phyloP scores from a whole-genome alignment of 2,329 filamentous ascomycete genomes.

The Beauveria bassiana region DNA sequence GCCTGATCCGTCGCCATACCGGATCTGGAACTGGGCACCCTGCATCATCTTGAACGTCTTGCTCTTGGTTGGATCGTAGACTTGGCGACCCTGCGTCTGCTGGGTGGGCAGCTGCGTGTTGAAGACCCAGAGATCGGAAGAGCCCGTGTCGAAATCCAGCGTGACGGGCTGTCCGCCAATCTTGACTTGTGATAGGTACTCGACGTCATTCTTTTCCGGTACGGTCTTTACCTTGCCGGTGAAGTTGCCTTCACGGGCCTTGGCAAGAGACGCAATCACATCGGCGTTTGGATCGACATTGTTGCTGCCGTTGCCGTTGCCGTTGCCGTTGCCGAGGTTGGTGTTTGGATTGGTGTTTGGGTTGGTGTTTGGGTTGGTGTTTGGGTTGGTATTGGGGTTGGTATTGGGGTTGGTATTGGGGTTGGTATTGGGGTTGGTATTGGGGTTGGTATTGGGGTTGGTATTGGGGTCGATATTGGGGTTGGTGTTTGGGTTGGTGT shows the following conservation, averaged over 20 bases:
- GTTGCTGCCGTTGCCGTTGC: background rate
- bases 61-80: slow-evolving; percentile 32
- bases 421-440: too few relatives aligned
- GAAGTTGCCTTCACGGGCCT: slow-evolving; percentile 1
- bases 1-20: slow-evolving; percentile 61
- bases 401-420: too few relatives aligned
- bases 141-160: slow-evolving; percentile 70
- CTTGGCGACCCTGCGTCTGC: slow-evolving; percentile 39
- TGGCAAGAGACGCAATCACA: background rate
- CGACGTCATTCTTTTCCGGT: slow-evolving; percentile 54
- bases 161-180: slow-evolving; percentile 62
- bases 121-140: slow-evolving; percentile 69
- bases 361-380: too few relatives aligned
- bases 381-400: too few relatives aligned
- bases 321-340: background rate
- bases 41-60: slow-evolving; percentile 23
- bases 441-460: too few relatives aligned
- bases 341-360: background rate
- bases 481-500: too few relatives aligned
- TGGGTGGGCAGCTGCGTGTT: slow-evolving; percentile 46
- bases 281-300: slow-evolving; percentile 2
- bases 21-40: slow-evolving; percentile 51
- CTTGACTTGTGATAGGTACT: slow-evolving; percentile 61
- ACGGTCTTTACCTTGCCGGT: slow-evolving; percentile 52
- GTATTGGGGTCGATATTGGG: too few relatives aligned